These are phyloP conservation scores for Pyrenula massariospora DNA, from an alignment of 495 filamentous ascomycete genomes.

Conservation along the genomic window DNA sequence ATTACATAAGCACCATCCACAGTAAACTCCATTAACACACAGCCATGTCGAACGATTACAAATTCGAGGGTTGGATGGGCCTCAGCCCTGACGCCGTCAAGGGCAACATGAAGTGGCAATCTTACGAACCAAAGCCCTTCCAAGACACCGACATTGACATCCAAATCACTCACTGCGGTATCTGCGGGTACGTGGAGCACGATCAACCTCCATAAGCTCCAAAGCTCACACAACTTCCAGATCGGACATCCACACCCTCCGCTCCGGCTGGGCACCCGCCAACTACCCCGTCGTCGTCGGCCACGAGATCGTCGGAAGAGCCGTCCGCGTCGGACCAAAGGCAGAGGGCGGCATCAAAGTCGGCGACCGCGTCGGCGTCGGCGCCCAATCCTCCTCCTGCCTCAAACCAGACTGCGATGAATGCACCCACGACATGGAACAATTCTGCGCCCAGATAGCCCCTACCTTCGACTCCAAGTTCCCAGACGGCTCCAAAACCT, in stretches of 20 bases:
- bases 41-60: conserved; percentile 32
- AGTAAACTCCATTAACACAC: too few relatives aligned
- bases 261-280: conserved; percentile 60
- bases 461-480: conserved; percentile 63
- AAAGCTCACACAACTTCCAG: conserved; percentile 38
- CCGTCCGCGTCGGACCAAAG: conserved; percentile 55
- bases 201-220: neutral
- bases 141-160: conserved; percentile 58
- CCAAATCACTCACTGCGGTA: conserved; percentile 27
- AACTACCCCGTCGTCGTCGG: conserved; percentile 66
- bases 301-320: conserved; percentile 76
- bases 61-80: conserved; percentile 78
- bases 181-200: conserved; percentile 20
- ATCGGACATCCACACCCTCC: conserved; percentile 63
- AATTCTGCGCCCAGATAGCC: conserved; percentile 53
- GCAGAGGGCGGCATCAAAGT: conserved; percentile 50
- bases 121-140: conserved; percentile 69
- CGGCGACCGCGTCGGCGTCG: conserved; percentile 78
- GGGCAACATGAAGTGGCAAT: conserved; percentile 59
- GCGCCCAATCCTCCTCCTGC: conserved; percentile 67
- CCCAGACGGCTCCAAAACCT: conserved; percentile 44
- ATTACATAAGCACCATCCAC: too few relatives aligned
- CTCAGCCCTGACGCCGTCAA: conserved; percentile 43
- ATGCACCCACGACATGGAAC: conserved; percentile 49
- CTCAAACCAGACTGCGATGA: conserved; percentile 54